Evolutionary conservation across 495 filamentous ascomycete genomes (phyloP).

Genomic region (Penicillium ochrochloron): DNA sequence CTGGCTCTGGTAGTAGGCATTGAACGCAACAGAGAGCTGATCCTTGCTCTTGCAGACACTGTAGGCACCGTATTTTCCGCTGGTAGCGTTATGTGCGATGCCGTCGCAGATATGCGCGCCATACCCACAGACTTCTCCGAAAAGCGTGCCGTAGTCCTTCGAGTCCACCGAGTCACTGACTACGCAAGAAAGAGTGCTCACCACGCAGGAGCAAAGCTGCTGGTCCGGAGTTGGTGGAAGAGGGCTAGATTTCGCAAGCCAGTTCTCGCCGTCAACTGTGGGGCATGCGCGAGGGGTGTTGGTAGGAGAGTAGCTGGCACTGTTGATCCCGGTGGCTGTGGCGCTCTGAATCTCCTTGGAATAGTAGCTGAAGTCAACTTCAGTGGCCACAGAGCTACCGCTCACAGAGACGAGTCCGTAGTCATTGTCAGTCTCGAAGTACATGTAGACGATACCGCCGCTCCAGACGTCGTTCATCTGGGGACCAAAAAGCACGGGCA

Average conservation of each 20-base stretch:
- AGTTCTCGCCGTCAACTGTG: constrained; percentile 56
- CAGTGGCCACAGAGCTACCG: constrained; percentile 57
- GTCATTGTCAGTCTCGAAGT: constrained; percentile 88
- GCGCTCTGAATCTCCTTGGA: constrained; percentile 71
- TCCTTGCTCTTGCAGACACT: constrained; percentile 78
- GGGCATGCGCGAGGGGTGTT: constrained; percentile 78
- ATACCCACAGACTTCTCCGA: constrained; percentile 73
- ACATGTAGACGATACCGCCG: constrained; percentile 98
- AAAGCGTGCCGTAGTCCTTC: constrained; percentile 65
- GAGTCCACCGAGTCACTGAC: constrained; percentile 53
- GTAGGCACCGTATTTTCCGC: constrained; percentile 82
- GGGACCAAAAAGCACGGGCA: constrained; percentile 76
- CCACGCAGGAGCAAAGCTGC: constrained; percentile 85
- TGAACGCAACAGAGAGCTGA: constrained; percentile 79
- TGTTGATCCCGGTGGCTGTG: constrained; percentile 66
- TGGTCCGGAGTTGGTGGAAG: constrained; percentile 90
- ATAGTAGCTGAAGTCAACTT: constrained; percentile 76
- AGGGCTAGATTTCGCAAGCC: constrained; percentile 67
- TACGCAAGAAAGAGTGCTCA: constrained; percentile 69
- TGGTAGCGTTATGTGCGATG: constrained; percentile 69
- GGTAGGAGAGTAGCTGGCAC: constrained; percentile 69
- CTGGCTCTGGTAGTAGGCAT: constrained; percentile 70
- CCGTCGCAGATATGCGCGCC: constrained; percentile 63
- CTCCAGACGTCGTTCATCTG: constrained; percentile 88
- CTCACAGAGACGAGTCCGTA: constrained; percentile 81